These are phyloP conservation scores for Aspergillus nidulans DNA, from an alignment of 495 filamentous ascomycete genomes.

Conservation along the genomic window DNA sequence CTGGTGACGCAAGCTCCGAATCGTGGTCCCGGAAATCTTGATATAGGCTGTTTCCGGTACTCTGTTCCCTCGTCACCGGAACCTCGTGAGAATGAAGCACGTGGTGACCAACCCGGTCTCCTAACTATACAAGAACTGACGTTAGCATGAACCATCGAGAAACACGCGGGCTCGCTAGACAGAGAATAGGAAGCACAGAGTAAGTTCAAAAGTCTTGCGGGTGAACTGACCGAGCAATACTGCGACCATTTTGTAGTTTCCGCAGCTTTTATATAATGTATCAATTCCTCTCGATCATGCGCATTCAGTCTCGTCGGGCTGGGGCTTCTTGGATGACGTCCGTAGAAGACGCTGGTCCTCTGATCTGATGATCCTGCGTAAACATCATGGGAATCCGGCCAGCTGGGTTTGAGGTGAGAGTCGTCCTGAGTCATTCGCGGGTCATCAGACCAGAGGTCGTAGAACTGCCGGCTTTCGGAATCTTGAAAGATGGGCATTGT, in stretches of 20 bases:
- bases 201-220: not conserved
- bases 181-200: not conserved
- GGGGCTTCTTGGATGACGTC: conserved; percentile 2
- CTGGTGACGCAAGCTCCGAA: conserved; percentile 32
- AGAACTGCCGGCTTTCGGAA: conserved; percentile 31
- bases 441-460: conserved; percentile 29
- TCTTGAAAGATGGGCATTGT: conserved; percentile 42
- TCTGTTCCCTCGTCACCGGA: conserved; percentile 6
- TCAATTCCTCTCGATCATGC: conserved; percentile 68
- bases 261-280: conserved; percentile 76
- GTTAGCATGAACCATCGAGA: conserved; percentile 2
- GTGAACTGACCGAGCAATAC: conserved; percentile 55
- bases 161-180: no score
- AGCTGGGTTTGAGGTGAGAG: conserved; percentile 13
- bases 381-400: conserved; percentile 11
- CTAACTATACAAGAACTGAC: conserved; percentile 7
- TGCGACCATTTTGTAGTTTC: conserved; percentile 74
- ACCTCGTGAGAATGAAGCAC: not conserved
- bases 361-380: conserved; percentile 5
- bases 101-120: conserved; percentile 11
- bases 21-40: not conserved
- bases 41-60: not conserved
- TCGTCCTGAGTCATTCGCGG: conserved; percentile 15
- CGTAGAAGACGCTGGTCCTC: conserved; percentile 1
- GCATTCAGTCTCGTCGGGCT: conserved; percentile 22